phyloP scores from a whole-genome alignment of 176 grass and related monocot species.

The Hyparrhenia diplandra region DNA sequence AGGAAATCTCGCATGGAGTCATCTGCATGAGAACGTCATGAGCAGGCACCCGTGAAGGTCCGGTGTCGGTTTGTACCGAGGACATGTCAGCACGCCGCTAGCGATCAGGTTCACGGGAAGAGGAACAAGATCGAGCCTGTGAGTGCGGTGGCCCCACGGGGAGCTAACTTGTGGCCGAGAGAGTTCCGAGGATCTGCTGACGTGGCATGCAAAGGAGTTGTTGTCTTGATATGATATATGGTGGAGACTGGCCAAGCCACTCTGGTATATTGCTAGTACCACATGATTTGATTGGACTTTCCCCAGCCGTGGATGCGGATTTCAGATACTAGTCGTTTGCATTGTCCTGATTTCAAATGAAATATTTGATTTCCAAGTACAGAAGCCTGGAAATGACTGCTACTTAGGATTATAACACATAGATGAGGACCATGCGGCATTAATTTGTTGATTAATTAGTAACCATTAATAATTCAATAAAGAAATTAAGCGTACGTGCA shows the following conservation, averaged over 20 bases:
- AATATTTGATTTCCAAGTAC: too few species aligned
- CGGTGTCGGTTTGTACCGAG: not conserved
- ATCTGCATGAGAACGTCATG: not conserved
- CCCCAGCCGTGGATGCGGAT: not conserved
- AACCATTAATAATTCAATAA: not conserved
- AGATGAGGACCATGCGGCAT: too few species aligned
- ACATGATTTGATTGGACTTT: not conserved
- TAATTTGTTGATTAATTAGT: too few species aligned
- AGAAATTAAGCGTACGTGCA: not conserved
- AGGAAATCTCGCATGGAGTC: not conserved
- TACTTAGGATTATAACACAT: too few species aligned
- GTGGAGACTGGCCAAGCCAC: too few species aligned
- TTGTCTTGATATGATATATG: too few species aligned
- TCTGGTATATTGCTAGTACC: too few species aligned
- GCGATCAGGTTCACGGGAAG: not conserved
- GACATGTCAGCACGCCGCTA: not conserved
- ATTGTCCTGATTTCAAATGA: not conserved
- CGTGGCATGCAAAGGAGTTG: not conserved
- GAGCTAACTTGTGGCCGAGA: not conserved
- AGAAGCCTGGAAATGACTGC: too few species aligned
- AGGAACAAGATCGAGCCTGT: not conserved
- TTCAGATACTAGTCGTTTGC: too few species aligned
- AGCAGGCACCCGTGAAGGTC: not conserved
- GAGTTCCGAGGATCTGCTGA: not conserved
- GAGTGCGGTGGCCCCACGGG: conserved; percentile 1